Evolutionary conservation across 2,329 filamentous ascomycete species (phyloP).

Genomic region (Trichoderma sp.): DNA sequence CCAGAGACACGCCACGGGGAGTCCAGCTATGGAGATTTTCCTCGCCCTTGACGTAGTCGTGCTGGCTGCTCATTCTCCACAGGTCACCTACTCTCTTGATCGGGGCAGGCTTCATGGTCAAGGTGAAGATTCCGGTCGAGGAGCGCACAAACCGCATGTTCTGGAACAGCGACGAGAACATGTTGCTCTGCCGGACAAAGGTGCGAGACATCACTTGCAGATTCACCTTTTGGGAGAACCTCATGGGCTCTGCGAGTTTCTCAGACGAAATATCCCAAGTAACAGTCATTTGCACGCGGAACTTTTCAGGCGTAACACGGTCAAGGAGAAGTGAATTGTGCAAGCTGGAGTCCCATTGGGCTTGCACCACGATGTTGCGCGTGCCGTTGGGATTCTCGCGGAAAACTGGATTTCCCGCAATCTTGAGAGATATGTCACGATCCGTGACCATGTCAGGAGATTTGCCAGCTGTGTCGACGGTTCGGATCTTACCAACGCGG

Average conservation of each 20-base stretch:
- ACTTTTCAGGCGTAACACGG: conserved; percentile 86
- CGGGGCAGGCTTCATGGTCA: conserved; percentile 81
- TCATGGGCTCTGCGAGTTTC: conserved; percentile 83
- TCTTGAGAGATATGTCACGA: conserved; percentile 72
- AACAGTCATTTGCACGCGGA: conserved; percentile 83
- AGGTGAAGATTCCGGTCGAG: conserved; percentile 79
- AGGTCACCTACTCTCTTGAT: conserved; percentile 90
- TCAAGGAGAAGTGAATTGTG: conserved; percentile 93
- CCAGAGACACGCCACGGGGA: conserved; percentile 82
- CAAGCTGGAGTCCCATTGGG: conserved; percentile 94
- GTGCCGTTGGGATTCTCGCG: conserved; percentile 89
- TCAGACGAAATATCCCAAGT: conserved; percentile 82
- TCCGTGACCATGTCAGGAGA: conserved; percentile 74
- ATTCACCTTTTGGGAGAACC: conserved; percentile 76
- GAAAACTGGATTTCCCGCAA: conserved; percentile 74
- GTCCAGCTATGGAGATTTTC: conserved; percentile 82
- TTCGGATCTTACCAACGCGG: conserved; percentile 74
- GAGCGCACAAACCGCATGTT: conserved; percentile 83
- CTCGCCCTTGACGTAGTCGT: conserved; percentile 95
- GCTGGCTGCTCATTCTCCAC: conserved; percentile 93
- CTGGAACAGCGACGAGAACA: conserved; percentile 86
- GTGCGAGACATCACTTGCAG: conserved; percentile 81
- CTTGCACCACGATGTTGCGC: conserved; percentile 78
- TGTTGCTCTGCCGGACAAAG: conserved; percentile 80
- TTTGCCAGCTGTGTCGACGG: conserved; percentile 83